These are phyloP conservation scores for Alternaria dauci DNA, from an alignment of 2,329 filamentous ascomycete species.

Conservation along the genomic window DNA sequence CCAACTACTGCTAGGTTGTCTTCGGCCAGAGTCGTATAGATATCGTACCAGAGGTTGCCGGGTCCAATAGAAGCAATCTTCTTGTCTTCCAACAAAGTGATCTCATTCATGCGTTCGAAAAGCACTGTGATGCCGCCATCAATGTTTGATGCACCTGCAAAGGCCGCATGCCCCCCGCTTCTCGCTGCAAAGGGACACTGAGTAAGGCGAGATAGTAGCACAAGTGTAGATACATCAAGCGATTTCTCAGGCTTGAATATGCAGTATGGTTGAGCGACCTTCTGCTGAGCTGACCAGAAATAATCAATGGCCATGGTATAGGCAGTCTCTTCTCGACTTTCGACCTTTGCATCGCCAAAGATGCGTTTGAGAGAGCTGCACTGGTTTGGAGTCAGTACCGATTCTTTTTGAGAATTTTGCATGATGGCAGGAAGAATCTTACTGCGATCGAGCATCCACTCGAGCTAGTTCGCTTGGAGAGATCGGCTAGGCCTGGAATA, in stretches of 20 bases:
- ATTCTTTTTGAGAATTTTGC: neutral
- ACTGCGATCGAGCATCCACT: constrained; percentile 23
- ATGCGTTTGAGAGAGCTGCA: constrained; percentile 30
- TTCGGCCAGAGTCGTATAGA: constrained; percentile 39
- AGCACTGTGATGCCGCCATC: constrained; percentile 40
- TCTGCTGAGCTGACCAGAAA: constrained; percentile 40
- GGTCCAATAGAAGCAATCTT: constrained; percentile 37
- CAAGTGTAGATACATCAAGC: constrained; percentile 27
- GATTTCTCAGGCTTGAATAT: constrained; percentile 36
- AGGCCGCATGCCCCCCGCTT: constrained; percentile 39
- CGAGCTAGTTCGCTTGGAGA: neutral
- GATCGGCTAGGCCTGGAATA: constrained; percentile 5
- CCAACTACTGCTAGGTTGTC: constrained; percentile 38
- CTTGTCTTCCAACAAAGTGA: constrained; percentile 28
- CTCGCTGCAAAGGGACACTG: constrained; percentile 52
- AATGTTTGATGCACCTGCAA: constrained; percentile 38
- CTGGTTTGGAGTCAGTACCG: constrained; percentile 15
- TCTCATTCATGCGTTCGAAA: constrained; percentile 35
- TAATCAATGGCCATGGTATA: constrained; percentile 27
- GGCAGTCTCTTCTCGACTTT: constrained; percentile 17
- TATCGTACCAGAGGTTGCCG: constrained; percentile 44
- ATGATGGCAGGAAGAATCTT: neutral
- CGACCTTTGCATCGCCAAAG: constrained; percentile 26
- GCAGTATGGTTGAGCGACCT: constrained; percentile 29
- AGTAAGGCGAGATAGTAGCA: constrained; percentile 31